A percentile compares a stretch with the other conserved stretches of the same genome.
Conservation (phyloP, 805 yeast species). For the Saccharomycopsis amapae region DNA sequence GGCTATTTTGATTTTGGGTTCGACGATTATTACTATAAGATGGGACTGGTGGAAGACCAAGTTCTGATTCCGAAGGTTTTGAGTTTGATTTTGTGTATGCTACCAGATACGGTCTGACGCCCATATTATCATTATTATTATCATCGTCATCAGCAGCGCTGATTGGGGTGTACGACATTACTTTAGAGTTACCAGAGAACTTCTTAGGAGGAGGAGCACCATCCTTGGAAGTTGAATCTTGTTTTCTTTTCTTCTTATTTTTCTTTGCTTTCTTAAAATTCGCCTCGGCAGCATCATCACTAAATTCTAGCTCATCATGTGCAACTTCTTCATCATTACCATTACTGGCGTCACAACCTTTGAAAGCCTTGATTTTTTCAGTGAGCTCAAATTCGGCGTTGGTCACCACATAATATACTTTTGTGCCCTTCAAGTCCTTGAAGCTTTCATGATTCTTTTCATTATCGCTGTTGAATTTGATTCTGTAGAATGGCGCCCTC, state of each 20-base stretch:
- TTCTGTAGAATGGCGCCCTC: slow-evolving; percentile 72
- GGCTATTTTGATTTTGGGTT: neutral
- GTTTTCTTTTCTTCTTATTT: slow-evolving; percentile 45
- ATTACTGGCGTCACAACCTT: slow-evolving; percentile 93
- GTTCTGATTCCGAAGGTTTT: neutral
- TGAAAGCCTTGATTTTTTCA: slow-evolving; percentile 55
- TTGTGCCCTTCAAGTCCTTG: slow-evolving; percentile 42
- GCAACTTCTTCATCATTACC: slow-evolving; percentile 92
- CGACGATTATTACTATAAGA: neutral
- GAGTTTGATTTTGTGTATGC: too few relatives aligned
- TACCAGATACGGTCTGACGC: neutral
- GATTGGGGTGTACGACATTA: neutral
- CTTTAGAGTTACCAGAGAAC: neutral
- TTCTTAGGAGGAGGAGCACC: neutral
- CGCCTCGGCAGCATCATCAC: slow-evolving; percentile 88
- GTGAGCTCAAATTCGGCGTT: slow-evolving; percentile 77
- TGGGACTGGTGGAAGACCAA: neutral
- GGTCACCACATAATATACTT: slow-evolving; percentile 72
- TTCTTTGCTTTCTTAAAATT: slow-evolving; percentile 59
- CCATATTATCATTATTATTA: neutral
- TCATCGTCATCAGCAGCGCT: neutral
- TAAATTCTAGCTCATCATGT: slow-evolving; percentile 87
- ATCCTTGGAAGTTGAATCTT: slow-evolving; percentile 1
- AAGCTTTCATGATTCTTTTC: slow-evolving; percentile 36
- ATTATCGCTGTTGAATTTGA: slow-evolving; percentile 51